Evolutionary conservation across 176 grass and related monocot species (phyloP).

Genomic region (Tuctoria greenei): DNA sequence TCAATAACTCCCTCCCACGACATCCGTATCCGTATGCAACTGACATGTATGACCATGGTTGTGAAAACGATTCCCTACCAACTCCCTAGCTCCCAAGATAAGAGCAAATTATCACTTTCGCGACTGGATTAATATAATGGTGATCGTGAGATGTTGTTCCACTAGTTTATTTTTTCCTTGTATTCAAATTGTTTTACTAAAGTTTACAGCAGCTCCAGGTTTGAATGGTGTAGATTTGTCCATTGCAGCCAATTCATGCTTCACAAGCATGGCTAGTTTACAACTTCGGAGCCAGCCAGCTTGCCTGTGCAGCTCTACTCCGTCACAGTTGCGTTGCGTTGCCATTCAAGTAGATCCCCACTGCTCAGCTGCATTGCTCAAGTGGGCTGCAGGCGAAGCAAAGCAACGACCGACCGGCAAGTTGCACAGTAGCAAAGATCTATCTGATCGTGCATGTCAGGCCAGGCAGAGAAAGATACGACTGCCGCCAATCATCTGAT

Average conservation of each 20-base stretch:
- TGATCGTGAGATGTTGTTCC: conserved; percentile 15
- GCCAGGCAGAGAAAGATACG: not conserved
- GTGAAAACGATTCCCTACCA: conserved; percentile 38
- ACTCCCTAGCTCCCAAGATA: conserved; percentile 26
- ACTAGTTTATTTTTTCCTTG: not conserved
- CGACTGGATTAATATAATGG: not conserved
- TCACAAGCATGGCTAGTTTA: not conserved
- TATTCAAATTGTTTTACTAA: not conserved
- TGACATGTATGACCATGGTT: conserved; percentile 9
- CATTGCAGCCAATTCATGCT: no score
- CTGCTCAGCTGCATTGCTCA: no score
- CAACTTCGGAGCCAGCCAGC: not conserved
- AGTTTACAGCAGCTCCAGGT: not conserved
- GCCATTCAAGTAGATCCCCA: not conserved
- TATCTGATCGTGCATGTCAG: not conserved
- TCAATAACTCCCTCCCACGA: no score
- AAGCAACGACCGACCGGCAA: not conserved
- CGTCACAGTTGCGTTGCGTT: not conserved
- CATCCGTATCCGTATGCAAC: not conserved
- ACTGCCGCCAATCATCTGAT: no score
- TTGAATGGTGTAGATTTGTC: not conserved
- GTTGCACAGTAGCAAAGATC: not conserved
- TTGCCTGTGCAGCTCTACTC: not conserved
- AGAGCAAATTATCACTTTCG: conserved; percentile 16
- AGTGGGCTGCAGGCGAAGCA: no score